phyloP scores from a whole-genome alignment of 2,329 filamentous ascomycete genomes.

The Penicillium sp. region DNA sequence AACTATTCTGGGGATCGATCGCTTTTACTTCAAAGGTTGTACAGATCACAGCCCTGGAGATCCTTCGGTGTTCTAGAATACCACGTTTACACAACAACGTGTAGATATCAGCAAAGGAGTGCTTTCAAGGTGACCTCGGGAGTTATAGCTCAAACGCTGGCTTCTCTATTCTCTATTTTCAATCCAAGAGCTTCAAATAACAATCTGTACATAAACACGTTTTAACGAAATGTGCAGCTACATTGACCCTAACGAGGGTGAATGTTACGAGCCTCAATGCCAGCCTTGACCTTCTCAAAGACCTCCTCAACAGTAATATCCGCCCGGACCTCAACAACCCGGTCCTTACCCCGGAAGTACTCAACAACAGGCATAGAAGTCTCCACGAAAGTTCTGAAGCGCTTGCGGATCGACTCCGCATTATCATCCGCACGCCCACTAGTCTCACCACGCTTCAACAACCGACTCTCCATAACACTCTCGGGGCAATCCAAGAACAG shows the following conservation, averaged over 20 bases:
- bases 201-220: neutral
- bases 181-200: neutral
- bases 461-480: slow-evolving; percentile 77
- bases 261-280: slow-evolving; percentile 48
- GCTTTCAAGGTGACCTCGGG: too few species aligned
- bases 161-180: slow-evolving; percentile 3
- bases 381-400: slow-evolving; percentile 90
- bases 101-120: neutral
- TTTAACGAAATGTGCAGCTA: neutral
- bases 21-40: too few species aligned
- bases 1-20: too few species aligned
- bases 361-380: slow-evolving; percentile 97
- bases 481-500: slow-evolving; percentile 95
- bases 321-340: slow-evolving; percentile 79
- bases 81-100: neutral
- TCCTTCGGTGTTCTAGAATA: neutral
- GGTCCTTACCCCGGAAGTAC: slow-evolving; percentile 72
- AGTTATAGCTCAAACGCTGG: neutral
- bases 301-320: slow-evolving; percentile 67
- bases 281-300: slow-evolving; percentile 56
- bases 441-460: slow-evolving; percentile 89
- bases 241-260: slow-evolving; percentile 18
- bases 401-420: slow-evolving; percentile 91
- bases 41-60: too few species aligned
- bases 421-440: slow-evolving; percentile 92